Percentiles rank a stretch among this genome's conserved stretches.
phyloP scores from a whole-genome alignment of 768 basidiomycete species.

The Kwoniella dejecticola region DNA sequence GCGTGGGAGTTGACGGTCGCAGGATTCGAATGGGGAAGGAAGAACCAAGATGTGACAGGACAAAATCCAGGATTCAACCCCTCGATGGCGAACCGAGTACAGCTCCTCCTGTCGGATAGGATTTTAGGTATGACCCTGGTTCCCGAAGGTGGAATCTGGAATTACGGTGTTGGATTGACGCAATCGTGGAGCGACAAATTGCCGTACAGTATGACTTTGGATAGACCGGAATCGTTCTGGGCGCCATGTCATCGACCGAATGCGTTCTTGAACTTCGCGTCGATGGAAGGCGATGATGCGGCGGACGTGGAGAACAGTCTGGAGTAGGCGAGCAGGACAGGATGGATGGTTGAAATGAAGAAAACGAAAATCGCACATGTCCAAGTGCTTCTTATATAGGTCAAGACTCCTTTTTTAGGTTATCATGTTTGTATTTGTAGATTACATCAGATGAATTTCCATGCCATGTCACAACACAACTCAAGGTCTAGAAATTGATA shows the following conservation, averaged over 20 bases:
- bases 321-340: conserved; percentile 60
- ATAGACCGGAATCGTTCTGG: conserved; percentile 95
- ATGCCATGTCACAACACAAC: conserved; percentile 2
- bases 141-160: conserved; percentile 93
- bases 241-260: conserved; percentile 86
- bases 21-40: conserved; percentile 98
- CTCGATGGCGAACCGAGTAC: conserved; percentile 95
- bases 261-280: conserved; percentile 94
- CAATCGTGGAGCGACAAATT: conserved; percentile 84
- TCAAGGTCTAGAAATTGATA: too few relatives aligned
- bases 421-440: conserved; percentile 15
- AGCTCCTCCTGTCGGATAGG: conserved; percentile 86
- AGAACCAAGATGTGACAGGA: conserved; percentile 78
- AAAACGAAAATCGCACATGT: background rate
- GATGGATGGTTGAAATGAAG: background rate
- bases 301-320: conserved; percentile 96
- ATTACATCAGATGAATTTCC: background rate
- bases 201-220: conserved; percentile 78
- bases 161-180: conserved; percentile 90
- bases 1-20: conserved; percentile 86
- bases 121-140: conserved; percentile 94
- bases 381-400: conserved; percentile 5
- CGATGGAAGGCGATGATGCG: conserved; percentile 84
- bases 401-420: conserved; percentile 1
- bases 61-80: conserved; percentile 80